These are phyloP conservation scores for Citrus maxima DNA, from an alignment of 345 rosid genomes.

Conservation along the genomic window DNA sequence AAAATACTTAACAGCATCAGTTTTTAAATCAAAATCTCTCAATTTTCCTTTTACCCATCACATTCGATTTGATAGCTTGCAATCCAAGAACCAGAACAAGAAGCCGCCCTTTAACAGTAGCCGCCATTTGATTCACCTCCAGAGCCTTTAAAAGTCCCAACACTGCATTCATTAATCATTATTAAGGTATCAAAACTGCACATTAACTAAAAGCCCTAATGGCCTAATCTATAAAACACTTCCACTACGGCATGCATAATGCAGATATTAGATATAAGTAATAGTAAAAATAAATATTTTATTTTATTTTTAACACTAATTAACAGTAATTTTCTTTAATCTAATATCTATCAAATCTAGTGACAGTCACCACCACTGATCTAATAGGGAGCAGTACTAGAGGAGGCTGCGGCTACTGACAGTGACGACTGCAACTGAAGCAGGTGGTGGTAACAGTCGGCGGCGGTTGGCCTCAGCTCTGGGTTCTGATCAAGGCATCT, in stretches of 20 bases:
- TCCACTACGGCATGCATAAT: no score
- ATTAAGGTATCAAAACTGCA: slow-evolving; percentile 20
- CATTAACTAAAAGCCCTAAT: no score
- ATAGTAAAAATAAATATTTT: no score
- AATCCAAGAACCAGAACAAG: background rate
- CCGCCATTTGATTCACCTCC: slow-evolving; percentile 19
- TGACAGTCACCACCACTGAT: slow-evolving; percentile 6
- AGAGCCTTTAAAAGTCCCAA: background rate
- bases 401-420: slow-evolving; percentile 33
- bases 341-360: background rate
- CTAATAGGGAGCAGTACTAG: slow-evolving; percentile 30
- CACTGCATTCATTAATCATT: background rate
- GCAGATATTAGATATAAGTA: no score
- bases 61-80: slow-evolving; percentile 13
- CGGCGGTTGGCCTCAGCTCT: slow-evolving; percentile 91
- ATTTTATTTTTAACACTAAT: background rate
- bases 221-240: no score
- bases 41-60: no score
- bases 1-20: background rate
- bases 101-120: slow-evolving; percentile 15
- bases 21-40: background rate
- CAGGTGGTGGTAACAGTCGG: slow-evolving; percentile 94
- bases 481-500: slow-evolving; percentile 89
- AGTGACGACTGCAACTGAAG: slow-evolving; percentile 78
- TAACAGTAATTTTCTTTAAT: background rate